A percentile compares a stretch with the other conserved stretches of the same genome.
Conservation (phyloP, 73 alveolate species). For the Uronychia setigera region DNA sequence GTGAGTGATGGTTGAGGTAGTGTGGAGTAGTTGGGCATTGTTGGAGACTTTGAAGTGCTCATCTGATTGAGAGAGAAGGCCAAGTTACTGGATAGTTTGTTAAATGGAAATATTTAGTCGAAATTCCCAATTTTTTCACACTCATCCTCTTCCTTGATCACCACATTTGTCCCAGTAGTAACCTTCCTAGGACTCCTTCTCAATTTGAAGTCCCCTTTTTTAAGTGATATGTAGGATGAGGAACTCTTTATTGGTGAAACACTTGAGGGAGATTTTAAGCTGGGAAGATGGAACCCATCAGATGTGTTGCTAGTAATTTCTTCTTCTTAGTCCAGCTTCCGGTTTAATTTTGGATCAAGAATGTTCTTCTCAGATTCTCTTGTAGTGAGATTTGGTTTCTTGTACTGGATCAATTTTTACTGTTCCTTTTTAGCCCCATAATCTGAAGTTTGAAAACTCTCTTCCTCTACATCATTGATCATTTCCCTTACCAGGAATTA, state of each 20-base stretch:
- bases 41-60: conserved; percentile 9
- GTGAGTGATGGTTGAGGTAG: conserved; percentile 4
- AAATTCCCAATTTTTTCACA: conserved; percentile 44
- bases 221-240: background rate
- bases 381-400: background rate
- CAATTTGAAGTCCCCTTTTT: background rate
- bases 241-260: conserved; percentile 2
- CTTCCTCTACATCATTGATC: background rate
- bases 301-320: no score
- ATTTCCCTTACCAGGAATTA: background rate
- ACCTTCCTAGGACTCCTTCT: background rate
- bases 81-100: conserved; percentile 29
- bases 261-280: background rate
- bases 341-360: no score
- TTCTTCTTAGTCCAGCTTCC: no score
- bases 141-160: background rate
- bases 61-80: conserved; percentile 46
- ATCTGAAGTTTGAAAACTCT: background rate
- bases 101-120: conserved; percentile 55
- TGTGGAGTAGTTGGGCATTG: conserved; percentile 43
- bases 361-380: background rate
- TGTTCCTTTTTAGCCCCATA: background rate
- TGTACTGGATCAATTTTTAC: background rate
- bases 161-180: background rate
- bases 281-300: background rate